Evolutionary conservation across 2,329 filamentous ascomycete genomes (phyloP).

Genomic region (Trichothecium sympodiale): DNA sequence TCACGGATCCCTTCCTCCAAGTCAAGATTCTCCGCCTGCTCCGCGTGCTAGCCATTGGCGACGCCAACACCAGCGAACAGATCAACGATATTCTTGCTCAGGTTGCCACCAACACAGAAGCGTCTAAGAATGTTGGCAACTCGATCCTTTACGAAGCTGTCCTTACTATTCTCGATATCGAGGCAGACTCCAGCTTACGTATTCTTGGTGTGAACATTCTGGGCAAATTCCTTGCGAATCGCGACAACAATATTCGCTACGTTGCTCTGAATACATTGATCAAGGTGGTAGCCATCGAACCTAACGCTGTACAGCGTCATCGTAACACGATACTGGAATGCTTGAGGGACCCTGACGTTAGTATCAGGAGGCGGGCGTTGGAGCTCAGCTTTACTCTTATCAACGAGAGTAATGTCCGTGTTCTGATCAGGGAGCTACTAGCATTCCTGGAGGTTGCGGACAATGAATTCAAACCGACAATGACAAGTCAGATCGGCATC

Average conservation of each 20-base stretch:
- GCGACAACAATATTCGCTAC: conserved; percentile 98
- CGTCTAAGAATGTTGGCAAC: conserved; percentile 96
- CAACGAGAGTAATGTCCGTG: conserved; percentile 90
- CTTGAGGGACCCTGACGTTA: conserved; percentile 92
- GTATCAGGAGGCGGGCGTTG: conserved; percentile 86
- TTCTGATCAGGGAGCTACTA: conserved; percentile 83
- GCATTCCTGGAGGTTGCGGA: conserved; percentile 96
- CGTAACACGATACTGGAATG: conserved; percentile 97
- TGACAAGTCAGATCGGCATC: conserved; percentile 97
- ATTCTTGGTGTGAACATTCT: conserved; percentile 97
- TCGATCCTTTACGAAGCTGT: conserved; percentile 97
- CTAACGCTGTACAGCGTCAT: conserved; percentile 93
- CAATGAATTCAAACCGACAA: conserved; percentile 96
- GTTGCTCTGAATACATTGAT: conserved; percentile 95
- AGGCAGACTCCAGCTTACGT: conserved; percentile 87
- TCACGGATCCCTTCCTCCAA: conserved; percentile 94
- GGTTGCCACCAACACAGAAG: conserved; percentile 95
- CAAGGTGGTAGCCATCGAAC: conserved; percentile 96
- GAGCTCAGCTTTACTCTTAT: conserved; percentile 97
- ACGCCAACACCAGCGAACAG: conserved; percentile 81
- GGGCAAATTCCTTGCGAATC: conserved; percentile 95
- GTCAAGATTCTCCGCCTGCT: conserved; percentile 88
- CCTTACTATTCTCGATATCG: conserved; percentile 92
- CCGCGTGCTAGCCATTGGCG: conserved; percentile 75
- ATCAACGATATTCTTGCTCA: conserved; percentile 98